Evolutionary conservation across 768 basidiomycete genomes (phyloP).

Genomic region (Fomitopsis pulvina): DNA sequence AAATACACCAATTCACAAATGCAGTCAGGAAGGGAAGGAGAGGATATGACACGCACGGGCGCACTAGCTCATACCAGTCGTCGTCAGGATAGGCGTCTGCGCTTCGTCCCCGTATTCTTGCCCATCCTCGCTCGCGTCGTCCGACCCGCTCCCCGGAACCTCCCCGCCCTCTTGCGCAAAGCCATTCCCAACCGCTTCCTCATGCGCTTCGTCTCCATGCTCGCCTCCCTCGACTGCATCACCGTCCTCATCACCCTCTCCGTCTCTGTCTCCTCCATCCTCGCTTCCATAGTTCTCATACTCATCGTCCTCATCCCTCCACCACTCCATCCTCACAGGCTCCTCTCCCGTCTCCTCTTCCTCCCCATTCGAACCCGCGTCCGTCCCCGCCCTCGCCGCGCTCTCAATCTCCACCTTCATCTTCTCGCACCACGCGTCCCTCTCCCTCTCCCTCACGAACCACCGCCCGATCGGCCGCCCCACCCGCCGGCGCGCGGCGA

Average conservation of each 20-base stretch:
- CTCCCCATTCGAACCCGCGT: constrained; percentile 2
- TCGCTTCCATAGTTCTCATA: constrained; percentile 11
- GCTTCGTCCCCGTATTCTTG: neutral
- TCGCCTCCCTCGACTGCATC: neutral
- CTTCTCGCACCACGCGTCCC: constrained; percentile 12
- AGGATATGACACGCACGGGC: neutral
- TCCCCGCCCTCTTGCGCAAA: neutral
- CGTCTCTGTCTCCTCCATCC: constrained; percentile 2
- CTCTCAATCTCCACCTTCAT: constrained; percentile 7
- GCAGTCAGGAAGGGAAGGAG: too few relatives aligned
- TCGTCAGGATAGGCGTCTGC: neutral
- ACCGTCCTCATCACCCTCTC: constrained; percentile 8
- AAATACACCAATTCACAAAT: too few relatives aligned
- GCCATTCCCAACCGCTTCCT: neutral
- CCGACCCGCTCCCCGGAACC: neutral
- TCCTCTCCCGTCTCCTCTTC: constrained; percentile 8
- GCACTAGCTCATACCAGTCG: neutral
- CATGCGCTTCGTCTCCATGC: neutral
- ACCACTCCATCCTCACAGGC: constrained; percentile 11
- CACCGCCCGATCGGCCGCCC: constrained; percentile 12
- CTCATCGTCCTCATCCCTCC: constrained; percentile 17
- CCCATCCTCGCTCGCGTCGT: neutral
- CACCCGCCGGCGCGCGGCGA: constrained; percentile 10
- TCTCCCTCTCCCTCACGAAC: constrained; percentile 15
- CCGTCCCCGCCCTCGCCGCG: constrained; percentile 10